Conservation (phyloP, 257 asterid species). For the Plectranthus barbatus region DNA sequence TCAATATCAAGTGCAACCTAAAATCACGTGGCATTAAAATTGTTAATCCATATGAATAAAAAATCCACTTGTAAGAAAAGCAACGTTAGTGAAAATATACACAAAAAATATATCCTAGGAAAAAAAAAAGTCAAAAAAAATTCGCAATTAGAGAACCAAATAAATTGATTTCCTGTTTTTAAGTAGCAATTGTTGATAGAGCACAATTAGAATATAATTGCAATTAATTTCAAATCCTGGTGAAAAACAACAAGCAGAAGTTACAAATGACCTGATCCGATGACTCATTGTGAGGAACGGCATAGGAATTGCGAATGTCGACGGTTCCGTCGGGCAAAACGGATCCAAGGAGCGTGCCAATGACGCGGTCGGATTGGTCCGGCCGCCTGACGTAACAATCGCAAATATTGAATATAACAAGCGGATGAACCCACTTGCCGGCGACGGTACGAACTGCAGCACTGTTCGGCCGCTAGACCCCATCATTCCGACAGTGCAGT, state of each 20-base stretch:
- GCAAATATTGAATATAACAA: conserved; percentile 73
- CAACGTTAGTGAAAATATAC: too few species aligned
- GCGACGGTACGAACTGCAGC: conserved; percentile 52
- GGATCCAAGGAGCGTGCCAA: conserved; percentile 92
- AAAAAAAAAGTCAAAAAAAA: too few species aligned
- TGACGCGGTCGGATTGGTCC: conserved; percentile 88
- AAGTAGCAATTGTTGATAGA: background rate
- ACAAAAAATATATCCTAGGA: too few species aligned
- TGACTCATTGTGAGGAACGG: conserved; percentile 87
- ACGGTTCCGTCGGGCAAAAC: conserved; percentile 84
- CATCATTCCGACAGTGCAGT: conserved; percentile 18
- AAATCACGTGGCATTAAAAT: background rate
- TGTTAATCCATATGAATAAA: background rate
- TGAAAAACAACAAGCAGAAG: background rate
- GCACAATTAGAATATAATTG: background rate
- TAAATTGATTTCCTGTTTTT: too few species aligned
- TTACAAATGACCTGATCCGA: conserved; percentile 62
- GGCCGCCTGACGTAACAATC: conserved; percentile 88
- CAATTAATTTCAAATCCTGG: background rate
- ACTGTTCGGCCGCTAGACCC: conserved; percentile 48
- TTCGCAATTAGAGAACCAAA: background rate
- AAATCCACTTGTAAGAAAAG: background rate
- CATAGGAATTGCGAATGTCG: conserved; percentile 79
- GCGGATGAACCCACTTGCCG: conserved; percentile 65
- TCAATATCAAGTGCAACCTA: conserved; percentile 97